phyloP scores from a whole-genome alignment of 805 yeast genomes.

The Clavispora asparagi region DNA sequence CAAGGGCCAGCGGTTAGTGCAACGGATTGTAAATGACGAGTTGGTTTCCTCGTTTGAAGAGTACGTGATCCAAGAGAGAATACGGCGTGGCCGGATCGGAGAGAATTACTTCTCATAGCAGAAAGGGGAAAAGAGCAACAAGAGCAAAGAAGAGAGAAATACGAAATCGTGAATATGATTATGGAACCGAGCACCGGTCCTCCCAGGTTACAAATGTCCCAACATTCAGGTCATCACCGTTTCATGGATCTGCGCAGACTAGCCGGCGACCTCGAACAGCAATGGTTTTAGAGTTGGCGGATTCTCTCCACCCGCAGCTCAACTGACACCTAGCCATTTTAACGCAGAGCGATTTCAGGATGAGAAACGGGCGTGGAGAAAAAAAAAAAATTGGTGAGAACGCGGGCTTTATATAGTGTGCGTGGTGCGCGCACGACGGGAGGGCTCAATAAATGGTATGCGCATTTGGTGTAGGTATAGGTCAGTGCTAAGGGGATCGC shows the following conservation, averaged over 20 bases:
- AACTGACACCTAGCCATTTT: background rate
- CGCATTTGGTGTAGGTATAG: too few species aligned
- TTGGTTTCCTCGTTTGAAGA: slow-evolving; percentile 27
- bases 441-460: background rate
- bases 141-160: background rate
- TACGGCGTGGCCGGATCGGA: slow-evolving; percentile 38
- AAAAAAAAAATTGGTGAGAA: background rate
- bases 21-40: slow-evolving; percentile 27
- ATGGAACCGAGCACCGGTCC: too few species aligned
- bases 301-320: background rate
- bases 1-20: slow-evolving; percentile 8
- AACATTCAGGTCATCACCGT: slow-evolving; percentile 92
- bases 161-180: background rate
- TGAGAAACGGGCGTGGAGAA: background rate
- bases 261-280: slow-evolving; percentile 91
- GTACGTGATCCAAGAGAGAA: slow-evolving; percentile 25
- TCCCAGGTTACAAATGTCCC: slow-evolving; percentile 46
- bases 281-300: slow-evolving; percentile 92
- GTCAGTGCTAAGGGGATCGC: too few species aligned
- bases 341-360: background rate
- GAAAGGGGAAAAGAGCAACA: too few species aligned
- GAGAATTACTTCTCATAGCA: slow-evolving; percentile 30
- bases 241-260: slow-evolving; percentile 78
- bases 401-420: background rate
- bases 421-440: slow-evolving; percentile 5